Evolutionary conservation across 192 early-diverging fungal genomes (phyloP).

Genomic region (Coemansia sp.): DNA sequence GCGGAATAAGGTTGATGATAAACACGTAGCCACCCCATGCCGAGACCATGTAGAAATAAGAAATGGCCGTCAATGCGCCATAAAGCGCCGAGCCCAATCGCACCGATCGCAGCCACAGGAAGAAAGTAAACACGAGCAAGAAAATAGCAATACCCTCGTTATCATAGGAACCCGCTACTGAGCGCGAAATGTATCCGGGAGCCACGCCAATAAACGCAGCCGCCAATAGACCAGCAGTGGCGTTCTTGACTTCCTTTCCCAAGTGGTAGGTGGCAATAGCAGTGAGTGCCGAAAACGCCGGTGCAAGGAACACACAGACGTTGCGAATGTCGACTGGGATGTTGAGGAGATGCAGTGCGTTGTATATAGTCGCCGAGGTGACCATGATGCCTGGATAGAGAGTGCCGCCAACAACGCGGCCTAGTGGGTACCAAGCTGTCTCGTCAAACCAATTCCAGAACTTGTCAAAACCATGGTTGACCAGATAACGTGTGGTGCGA

Average conservation of each 20-base stretch:
- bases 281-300: conserved; percentile 95
- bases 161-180: conserved; percentile 99
- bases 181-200: conserved; percentile 99
- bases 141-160: conserved; percentile 99
- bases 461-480: conserved; percentile 93
- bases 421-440: conserved; percentile 97
- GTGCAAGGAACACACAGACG: conserved; percentile 97
- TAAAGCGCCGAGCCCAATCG: conserved; percentile 94
- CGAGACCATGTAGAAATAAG: conserved; percentile 99
- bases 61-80: conserved; percentile 82
- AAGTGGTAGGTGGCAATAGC: conserved; percentile 93
- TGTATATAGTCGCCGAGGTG: conserved; percentile 93
- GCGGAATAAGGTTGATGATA: conserved; percentile 97
- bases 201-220: conserved; percentile 98
- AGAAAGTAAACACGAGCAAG: conserved; percentile 96
- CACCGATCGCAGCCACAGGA: conserved; percentile 96
- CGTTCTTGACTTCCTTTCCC: conserved; percentile 89
- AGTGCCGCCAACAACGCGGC: conserved; percentile 98
- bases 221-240: conserved; percentile 92
- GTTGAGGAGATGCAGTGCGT: conserved; percentile 89
- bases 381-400: conserved; percentile 99
- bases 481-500: conserved; percentile 90
- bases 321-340: conserved; percentile 98
- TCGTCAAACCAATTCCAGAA: conserved; percentile 99
- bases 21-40: conserved; percentile 99